Evolutionary conservation across 495 filamentous ascomycete genomes (phyloP), one percentile per base, ranked within the genome.

Genomic region (Trichodelitschia bisporula): DNA sequence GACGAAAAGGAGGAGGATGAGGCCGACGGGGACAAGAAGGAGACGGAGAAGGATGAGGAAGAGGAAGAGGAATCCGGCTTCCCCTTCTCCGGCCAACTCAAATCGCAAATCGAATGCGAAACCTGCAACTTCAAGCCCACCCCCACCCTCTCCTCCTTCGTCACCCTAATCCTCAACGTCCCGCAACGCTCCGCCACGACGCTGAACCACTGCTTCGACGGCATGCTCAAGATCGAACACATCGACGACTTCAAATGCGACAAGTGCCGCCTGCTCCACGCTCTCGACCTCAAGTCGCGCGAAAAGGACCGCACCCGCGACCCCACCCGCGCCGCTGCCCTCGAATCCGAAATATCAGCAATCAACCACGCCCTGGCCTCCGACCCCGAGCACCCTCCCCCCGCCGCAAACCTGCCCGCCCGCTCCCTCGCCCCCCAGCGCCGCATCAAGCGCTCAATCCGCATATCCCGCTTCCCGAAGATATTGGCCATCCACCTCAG

Each of bases 211-310:
- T 95, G 89, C 45, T 83, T 95, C 34, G 86, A 99, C 48, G 75
- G 74, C 12, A 67, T 93, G 48, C 69, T 99, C 37, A 93, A 92
- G 46, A 78, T 72, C 0, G 86, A 99, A 42, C 72, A 77, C 43
- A 92, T 99, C 30, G 89, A 99, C 30, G 86, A 92, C 44, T 99
- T 84, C 53, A 75, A 73, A 28, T 99, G 86, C 48, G 86, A 93
- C 35, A 75, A 68, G 41, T 97, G 86, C 36, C 73, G 77, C 8
- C 59, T 97, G n/a, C 47, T 74, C 27, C 72, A 91, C 51, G 80
- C 83, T 2, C 35, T 78, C 13, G 57, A 61, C 28, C 34, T 37
- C 29, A 54, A 52, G 35, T 35, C 41, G 32, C 28, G 62, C 0
- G 66, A 69, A 28, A 45, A 55, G 15, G 47, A 51, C 18, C 53